phyloP scores from a whole-genome alignment of 805 yeast genomes.

The Lipomyces anomalus region DNA sequence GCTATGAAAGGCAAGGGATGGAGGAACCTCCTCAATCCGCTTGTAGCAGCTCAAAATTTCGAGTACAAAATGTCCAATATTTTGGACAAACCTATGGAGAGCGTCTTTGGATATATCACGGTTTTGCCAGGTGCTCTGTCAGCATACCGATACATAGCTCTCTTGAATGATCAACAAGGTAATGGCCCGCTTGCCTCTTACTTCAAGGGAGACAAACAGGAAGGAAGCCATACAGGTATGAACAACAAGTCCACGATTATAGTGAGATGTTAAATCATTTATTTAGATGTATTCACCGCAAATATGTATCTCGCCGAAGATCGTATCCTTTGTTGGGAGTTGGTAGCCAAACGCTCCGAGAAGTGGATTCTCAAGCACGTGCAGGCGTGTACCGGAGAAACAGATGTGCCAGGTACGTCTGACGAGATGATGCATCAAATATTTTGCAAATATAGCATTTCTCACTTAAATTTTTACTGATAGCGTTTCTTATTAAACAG shows the following conservation, averaged over 20 bases:
- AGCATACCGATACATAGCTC: slow-evolving; percentile 85
- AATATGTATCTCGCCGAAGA: slow-evolving; percentile 98
- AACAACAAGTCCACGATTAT: slow-evolving; percentile 47
- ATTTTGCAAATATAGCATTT: too few relatives aligned
- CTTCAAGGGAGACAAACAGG: slow-evolving; percentile 72
- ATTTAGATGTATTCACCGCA: slow-evolving; percentile 82
- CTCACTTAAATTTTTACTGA: background rate
- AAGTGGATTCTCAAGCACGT: slow-evolving; percentile 91
- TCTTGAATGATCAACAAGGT: slow-evolving; percentile 79
- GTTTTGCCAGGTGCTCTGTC: slow-evolving; percentile 95
- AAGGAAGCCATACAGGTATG: slow-evolving; percentile 1
- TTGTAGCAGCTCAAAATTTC: slow-evolving; percentile 93
- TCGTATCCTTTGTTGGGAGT: slow-evolving; percentile 92
- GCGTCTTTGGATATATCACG: slow-evolving; percentile 84
- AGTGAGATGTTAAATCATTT: slow-evolving; percentile 7
- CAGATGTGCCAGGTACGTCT: slow-evolving; percentile 79
- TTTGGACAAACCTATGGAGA: slow-evolving; percentile 88
- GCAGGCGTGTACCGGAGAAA: slow-evolving; percentile 88
- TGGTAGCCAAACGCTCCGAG: slow-evolving; percentile 76
- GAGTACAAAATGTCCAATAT: slow-evolving; percentile 97
- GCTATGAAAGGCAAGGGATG: slow-evolving; percentile 92
- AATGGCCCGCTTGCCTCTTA: slow-evolving; percentile 87
- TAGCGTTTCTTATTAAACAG: background rate
- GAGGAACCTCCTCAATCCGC: slow-evolving; percentile 68
- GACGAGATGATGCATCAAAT: background rate